Evolutionary conservation across 2,329 filamentous ascomycete species (phyloP), one percentile per base, ranked within the genome.

Genomic region (Stemphylium vesicarium): DNA sequence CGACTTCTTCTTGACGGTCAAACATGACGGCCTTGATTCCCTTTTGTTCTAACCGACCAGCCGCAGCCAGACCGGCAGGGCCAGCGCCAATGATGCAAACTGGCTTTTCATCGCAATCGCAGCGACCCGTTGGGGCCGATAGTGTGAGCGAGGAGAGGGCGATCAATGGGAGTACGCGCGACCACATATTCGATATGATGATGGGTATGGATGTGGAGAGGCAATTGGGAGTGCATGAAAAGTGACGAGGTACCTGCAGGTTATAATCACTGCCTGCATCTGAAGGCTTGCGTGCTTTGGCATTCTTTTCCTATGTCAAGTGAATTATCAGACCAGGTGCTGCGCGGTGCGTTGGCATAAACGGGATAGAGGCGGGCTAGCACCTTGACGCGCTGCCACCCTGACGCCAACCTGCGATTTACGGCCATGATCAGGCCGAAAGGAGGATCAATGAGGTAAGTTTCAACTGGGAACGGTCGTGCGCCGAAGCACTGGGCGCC

Each of bases 81-180:
- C 73, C 73, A n/a, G 72, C 73, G 22, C 73, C 73, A 39, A 76
- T 68, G 53, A 76, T 72, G 59, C 73, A 76, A 11, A 75, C 73
- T 12, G 73, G 73, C 26, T 59, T 63, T 41, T 70, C 59, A 22
- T 61, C 53, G 38, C 65, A 64, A 15, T 55, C 59, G 50, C 49
- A 62, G 35, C 57, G 56, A 12, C 8, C 31, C 4, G 73, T 71
- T 58, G 53, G 66, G 33, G 72, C 72, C 57, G 61, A 64, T 43
- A 54, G 59, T 47, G 62, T 63, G 33, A 66, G 60, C 40, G 61
- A 63, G 43, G 65, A 58, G 24, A 64, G 56, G 20, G 63, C 55
- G 49, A 73, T 55, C 38, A 65, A 38, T 15, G 62, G 51, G 36
- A 69, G 57, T 39, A 62, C 46, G 47, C 69, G 53, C 60, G 60